Evolutionary conservation across 306 rosid genomes (phyloP), one percentile per base, ranked within the genome.

Genomic region (Albizia julibrissin): DNA sequence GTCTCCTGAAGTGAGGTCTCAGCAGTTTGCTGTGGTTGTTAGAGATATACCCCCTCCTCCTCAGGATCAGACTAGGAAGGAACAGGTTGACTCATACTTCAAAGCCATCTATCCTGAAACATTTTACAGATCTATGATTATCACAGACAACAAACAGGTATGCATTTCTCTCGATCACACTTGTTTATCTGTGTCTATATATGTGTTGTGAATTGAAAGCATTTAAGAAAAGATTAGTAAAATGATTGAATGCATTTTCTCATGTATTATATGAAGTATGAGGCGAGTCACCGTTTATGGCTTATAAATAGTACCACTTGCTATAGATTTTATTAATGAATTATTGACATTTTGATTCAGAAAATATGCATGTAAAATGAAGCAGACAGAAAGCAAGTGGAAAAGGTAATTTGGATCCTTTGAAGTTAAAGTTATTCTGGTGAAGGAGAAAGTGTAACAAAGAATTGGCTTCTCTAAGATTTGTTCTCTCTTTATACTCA

Each of bases 121-220:
- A 8, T 96, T 91, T 81, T 96, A 96, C 90, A 87, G 93, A 75
- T 91, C 99, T n/a, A 79, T 96, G 91, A 69, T 96, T 50, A 89
- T 89, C 75, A 92, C 97, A 59, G 80, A 96, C 90, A 92, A 92
- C 83, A 91, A 87, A 86, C 46, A 42, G 97, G 99, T 95, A 72
- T 27, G 80, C 2, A 66, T 66, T 66, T 33, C 24, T 33, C 24
- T 33, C 10, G 6, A 16, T 29, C 21, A 64, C 40, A 0, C 19
- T 29, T 64, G 3, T 64, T 31, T 64, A 29, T 64, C 9, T 24
- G 34, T 61, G 21, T 27, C 18, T 62, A 13, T 14, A 27, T 27
- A 0, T 22, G 65, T 22, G 65, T 22, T 22, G 5, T 58, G 65
- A 24, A 8, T 58, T 58, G 22, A 2, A 15, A 22, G 15, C 29